Conservation (phyloP, 1,139 yeast genomes). For the Zygotorulaspora mrakii region DNA sequence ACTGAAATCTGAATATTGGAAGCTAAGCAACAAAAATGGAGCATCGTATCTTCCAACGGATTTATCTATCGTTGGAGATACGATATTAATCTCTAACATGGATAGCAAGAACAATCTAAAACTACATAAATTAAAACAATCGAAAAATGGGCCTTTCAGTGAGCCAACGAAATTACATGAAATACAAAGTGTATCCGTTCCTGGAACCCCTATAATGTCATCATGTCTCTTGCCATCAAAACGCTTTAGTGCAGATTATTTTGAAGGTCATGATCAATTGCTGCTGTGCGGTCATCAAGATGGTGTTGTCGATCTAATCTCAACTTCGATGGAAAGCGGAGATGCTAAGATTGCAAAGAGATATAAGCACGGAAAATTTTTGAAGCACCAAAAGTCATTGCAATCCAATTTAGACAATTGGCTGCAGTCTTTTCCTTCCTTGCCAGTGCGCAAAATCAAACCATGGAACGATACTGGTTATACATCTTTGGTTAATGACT, state of each 20-base stretch:
- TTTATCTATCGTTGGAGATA: conserved; percentile 18
- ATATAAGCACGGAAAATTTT: conserved; percentile 29
- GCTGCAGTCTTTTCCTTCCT: conserved; percentile 16
- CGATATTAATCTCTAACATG: conserved; percentile 21
- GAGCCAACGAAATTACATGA: conserved; percentile 18
- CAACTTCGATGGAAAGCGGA: conserved; percentile 25
- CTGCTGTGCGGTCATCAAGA: conserved; percentile 32
- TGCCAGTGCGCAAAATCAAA: conserved; percentile 26
- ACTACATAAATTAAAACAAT: conserved; percentile 18
- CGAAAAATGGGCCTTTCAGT: neutral
- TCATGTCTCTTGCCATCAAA: conserved; percentile 16
- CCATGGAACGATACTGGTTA: conserved; percentile 25
- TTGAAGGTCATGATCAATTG: conserved; percentile 20
- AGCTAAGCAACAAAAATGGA: conserved; percentile 9
- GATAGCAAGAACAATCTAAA: conserved; percentile 21
- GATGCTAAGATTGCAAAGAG: conserved; percentile 28
- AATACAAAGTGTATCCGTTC: conserved; percentile 29
- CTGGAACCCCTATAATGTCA: conserved; percentile 26
- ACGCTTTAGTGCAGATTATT: conserved; percentile 14
- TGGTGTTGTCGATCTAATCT: conserved; percentile 30
- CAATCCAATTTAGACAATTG: conserved; percentile 14
- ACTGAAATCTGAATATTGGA: conserved; percentile 31
- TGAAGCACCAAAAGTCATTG: conserved; percentile 18
- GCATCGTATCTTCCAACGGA: conserved; percentile 16
- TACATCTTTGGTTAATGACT: conserved; percentile 30